Base-by-base conservation (phyloP, 345 rosid genomes). In the Eutrema yunnanense region DNA sequence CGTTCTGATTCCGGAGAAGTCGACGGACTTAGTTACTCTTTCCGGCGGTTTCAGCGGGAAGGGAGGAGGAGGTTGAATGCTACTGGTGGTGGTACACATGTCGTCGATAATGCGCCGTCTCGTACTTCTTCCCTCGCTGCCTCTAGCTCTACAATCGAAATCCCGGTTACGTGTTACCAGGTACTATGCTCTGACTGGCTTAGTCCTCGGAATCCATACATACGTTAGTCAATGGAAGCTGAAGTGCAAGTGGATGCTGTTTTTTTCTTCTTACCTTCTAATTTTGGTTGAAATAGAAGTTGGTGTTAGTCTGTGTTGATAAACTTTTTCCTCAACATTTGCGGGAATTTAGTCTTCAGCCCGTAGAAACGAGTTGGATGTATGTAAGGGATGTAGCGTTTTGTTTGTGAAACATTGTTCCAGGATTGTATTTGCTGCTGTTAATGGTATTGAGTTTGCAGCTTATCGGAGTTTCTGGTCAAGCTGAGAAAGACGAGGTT, bases 401-500 rank as follows among this genome's bases (percentile, higher is more conserved):
- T 73, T 12, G 30, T 62, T 40, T 76, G 62, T 38, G 22, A 52
- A 42, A 41, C 13, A 41, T 27, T 47, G 56, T 67, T 33, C 16
- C 58, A 43, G 42, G 56, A 48, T 37, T 32, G 9, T 6, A 16
- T 33, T 40, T 46, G 16, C 36, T 48, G 53, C 44, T 62, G 57
- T 19, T 54, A 67, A 70, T 52, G 40, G 32, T 66, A 44, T 50
- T 64, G 5, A 48, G 42, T 66, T 63, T 74, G 81, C 87, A 92
- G 97, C 84, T 95, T 51, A 65, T 95, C 65, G 97, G 99, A 38
- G 82, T 81, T 65, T 81, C 87, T 69, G 87, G 78, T 69, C 74
- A 84, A 77, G 90, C 96, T 8, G 99, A 95, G 81, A 95, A 92
- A 75, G 99, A 95, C 77, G 97, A 88, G 83, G 86, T 95, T 6